Percentiles rank a stretch among this genome's conserved stretches.
phyloP scores from a whole-genome alignment of 2,329 filamentous ascomycete species.

The Fusarium pininemorale region DNA sequence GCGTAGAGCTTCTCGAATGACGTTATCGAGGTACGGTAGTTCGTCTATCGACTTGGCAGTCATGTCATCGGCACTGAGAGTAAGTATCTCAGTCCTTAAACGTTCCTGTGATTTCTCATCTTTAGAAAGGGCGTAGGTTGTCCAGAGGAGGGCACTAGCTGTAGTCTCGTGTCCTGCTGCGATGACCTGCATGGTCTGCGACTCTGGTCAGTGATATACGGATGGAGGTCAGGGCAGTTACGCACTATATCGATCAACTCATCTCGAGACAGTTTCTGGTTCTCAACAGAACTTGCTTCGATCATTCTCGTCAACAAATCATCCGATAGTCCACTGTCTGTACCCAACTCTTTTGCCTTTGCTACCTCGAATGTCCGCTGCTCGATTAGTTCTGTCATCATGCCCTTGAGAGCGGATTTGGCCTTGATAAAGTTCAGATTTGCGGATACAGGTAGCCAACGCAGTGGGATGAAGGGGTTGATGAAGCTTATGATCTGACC shows the following conservation, averaged over 20 bases:
- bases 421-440: conserved; percentile 13
- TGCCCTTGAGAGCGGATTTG: conserved; percentile 1
- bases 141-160: conserved; percentile 3
- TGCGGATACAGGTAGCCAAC: conserved; percentile 17
- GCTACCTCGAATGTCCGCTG: conserved; percentile 3
- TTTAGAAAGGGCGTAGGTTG: conserved; percentile 7
- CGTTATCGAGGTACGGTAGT: conserved; percentile 7
- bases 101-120: not conserved
- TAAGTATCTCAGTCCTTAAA: not conserved
- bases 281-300: conserved; percentile 4
- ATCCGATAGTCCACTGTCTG: not conserved
- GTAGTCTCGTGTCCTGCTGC: conserved; percentile 26
- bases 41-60: conserved; percentile 9
- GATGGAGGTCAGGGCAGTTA: fast-evolving
- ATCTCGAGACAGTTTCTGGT: conserved; percentile 8
- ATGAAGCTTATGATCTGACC: conserved; percentile 21
- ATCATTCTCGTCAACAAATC: conserved; percentile 28
- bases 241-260: conserved; percentile 27
- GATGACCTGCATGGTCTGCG: conserved; percentile 22
- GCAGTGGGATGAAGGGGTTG: conserved; percentile 11
- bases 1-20: conserved; percentile 16
- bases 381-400: conserved; percentile 22
- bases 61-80: fast-evolving
- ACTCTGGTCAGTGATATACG: fast-evolving
- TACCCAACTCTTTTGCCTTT: not conserved